Evolutionary conservation across 306 rosid genomes (phyloP).

Genomic region (Vachellia pachyceras): DNA sequence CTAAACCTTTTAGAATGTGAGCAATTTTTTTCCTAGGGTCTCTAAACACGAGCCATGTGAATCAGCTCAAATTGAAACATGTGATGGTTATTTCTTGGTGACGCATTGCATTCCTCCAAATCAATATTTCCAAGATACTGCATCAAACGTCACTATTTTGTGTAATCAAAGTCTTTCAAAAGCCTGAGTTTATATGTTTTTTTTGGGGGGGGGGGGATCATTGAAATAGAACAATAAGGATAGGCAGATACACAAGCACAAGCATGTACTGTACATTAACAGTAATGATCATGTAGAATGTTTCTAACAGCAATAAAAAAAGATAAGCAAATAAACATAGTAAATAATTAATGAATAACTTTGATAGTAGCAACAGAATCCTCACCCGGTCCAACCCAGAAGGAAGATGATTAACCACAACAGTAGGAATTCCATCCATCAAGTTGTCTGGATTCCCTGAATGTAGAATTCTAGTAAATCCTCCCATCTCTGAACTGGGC

Average conservation of each 20-base stretch:
- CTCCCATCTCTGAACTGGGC: too few relatives aligned
- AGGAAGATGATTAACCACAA: constrained; percentile 93
- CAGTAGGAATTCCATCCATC: constrained; percentile 97
- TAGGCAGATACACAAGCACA: constrained; percentile 7
- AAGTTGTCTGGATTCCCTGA: constrained; percentile 92
- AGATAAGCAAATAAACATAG: background rate
- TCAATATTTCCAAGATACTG: background rate
- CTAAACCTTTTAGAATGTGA: constrained; percentile 18
- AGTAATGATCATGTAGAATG: constrained; percentile 13
- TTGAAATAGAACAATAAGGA: background rate
- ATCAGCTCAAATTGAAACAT: constrained; percentile 14
- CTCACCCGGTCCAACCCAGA: constrained; percentile 88
- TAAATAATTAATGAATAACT: constrained; percentile 5
- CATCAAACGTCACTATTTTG: constrained; percentile 23
- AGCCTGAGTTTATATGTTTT: background rate
- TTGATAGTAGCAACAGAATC: constrained; percentile 32
- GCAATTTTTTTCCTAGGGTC: too few relatives aligned
- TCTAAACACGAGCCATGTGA: background rate
- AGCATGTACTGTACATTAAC: constrained; percentile 11
- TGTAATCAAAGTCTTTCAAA: background rate
- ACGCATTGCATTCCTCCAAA: constrained; percentile 1
- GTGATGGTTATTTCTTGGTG: background rate
- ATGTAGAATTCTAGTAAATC: too few relatives aligned
- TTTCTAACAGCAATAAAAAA: constrained; percentile 16
- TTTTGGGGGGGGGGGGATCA: too few relatives aligned